Evolutionary conservation across 176 grass and related monocot species (phyloP).

Genomic region (Triticum urartu): DNA sequence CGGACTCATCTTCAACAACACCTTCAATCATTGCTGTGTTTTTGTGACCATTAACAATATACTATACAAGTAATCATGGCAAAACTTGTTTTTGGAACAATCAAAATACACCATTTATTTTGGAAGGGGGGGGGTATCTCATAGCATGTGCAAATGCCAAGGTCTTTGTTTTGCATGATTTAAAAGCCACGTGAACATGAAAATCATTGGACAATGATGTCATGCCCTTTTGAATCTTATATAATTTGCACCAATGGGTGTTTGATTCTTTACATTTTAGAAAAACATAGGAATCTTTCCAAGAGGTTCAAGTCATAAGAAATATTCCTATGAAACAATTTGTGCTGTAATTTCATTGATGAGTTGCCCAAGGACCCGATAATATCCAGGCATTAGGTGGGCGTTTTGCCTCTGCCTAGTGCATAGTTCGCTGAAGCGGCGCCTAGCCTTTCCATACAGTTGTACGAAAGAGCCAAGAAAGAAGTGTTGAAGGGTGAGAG

Average conservation of each 20-base stretch:
- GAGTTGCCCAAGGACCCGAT: no score
- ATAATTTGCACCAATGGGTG: not conserved
- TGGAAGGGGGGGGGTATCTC: not conserved
- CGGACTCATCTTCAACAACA: not conserved
- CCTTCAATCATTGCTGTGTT: not conserved
- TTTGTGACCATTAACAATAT: not conserved
- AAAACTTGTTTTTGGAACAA: not conserved
- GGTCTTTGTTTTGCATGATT: conserved; percentile 1
- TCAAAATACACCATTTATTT: not conserved
- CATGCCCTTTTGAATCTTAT: not conserved
- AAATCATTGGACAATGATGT: not conserved
- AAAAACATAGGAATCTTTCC: not conserved
- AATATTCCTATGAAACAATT: not conserved
- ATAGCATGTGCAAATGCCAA: not conserved
- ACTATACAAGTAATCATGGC: not conserved
- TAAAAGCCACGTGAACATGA: not conserved
- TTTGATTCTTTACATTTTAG: not conserved
- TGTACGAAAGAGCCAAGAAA: no score
- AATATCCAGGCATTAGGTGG: no score
- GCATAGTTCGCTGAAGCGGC: no score
- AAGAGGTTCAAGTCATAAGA: not conserved
- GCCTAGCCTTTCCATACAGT: no score
- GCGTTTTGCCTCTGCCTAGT: no score
- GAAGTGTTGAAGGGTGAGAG: no score
- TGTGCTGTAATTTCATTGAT: not conserved